Percentiles rank a stretch among this genome's conserved stretches.
These are phyloP conservation scores for Cornus florida DNA, from an alignment of 148 eudicot species.

Conservation along the genomic window DNA sequence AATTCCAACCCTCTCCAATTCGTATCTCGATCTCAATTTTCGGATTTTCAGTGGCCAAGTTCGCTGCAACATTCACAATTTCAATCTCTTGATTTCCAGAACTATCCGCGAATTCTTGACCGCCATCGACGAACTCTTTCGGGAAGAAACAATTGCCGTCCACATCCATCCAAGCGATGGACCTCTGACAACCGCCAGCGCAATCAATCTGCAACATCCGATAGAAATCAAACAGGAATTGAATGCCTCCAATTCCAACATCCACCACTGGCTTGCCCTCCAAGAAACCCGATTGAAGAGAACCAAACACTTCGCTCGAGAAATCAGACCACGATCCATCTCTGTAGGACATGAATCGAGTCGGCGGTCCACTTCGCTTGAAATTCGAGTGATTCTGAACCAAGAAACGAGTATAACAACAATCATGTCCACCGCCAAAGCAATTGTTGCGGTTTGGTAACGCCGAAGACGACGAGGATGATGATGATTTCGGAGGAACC, in stretches of 20 bases:
- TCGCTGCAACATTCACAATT: neutral
- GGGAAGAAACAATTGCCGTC: constrained; percentile 48
- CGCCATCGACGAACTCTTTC: constrained; percentile 31
- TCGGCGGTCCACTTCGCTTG: constrained; percentile 42
- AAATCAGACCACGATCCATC: constrained; percentile 49
- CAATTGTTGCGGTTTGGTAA: neutral
- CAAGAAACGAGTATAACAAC: constrained; percentile 18
- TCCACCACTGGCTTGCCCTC: constrained; percentile 30
- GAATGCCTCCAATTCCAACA: neutral
- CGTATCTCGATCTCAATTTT: constrained; percentile 33
- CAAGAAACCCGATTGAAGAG: constrained; percentile 34
- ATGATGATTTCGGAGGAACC: neutral
- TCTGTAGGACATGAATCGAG: constrained; percentile 35
- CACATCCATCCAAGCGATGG: constrained; percentile 66
- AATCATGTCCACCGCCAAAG: neutral
- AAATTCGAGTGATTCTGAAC: constrained; percentile 45
- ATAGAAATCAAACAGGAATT: constrained; percentile 10
- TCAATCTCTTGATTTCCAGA: neutral
- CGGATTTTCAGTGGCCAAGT: neutral
- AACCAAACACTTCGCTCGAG: constrained; percentile 17
- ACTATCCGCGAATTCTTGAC: neutral
- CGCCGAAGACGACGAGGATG: neutral
- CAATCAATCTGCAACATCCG: constrained; percentile 27
- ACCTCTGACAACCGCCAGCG: constrained; percentile 29
- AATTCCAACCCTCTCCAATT: constrained; percentile 12